These are phyloP conservation scores for Trypanosoma theileri DNA, from an alignment of 208 protist species.

Conservation along the genomic window DNA sequence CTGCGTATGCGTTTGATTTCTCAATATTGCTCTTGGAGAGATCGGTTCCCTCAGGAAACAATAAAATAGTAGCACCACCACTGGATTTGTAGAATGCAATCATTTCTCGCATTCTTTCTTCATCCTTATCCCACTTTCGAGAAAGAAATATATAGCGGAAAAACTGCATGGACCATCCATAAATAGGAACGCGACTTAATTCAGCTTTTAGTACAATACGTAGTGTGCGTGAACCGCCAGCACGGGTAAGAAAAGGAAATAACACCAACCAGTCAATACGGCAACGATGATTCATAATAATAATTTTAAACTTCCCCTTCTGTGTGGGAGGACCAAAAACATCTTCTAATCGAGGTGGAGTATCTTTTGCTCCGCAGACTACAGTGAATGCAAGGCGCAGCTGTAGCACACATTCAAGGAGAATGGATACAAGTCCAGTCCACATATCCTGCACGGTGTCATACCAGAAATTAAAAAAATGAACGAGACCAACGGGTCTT, in stretches of 20 bases:
- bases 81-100: slow-evolving; percentile 41
- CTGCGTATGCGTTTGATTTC: slow-evolving; percentile 65
- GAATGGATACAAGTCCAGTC: slow-evolving; percentile 38
- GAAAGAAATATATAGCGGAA: slow-evolving; percentile 87
- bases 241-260: slow-evolving; percentile 44
- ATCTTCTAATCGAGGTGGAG: background rate
- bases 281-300: slow-evolving; percentile 87
- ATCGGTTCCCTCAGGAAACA: slow-evolving; percentile 90
- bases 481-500: slow-evolving; percentile 18
- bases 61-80: slow-evolving; percentile 50
- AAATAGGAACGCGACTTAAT: slow-evolving; percentile 52
- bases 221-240: slow-evolving; percentile 24
- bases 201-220: slow-evolving; percentile 75
- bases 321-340: background rate
- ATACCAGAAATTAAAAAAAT: slow-evolving; percentile 28
- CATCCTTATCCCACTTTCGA: slow-evolving; percentile 71
- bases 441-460: slow-evolving; percentile 43
- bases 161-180: slow-evolving; percentile 78
- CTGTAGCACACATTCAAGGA: slow-evolving; percentile 56
- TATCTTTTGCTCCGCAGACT: slow-evolving; percentile 13
- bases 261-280: slow-evolving; percentile 66
- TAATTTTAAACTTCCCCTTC: slow-evolving; percentile 73
- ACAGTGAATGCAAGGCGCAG: slow-evolving; percentile 67
- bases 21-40: slow-evolving; percentile 66
- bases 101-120: slow-evolving; percentile 61